Evolutionary conservation across 176 grass and related monocot species (phyloP).

Genomic region (Oryza australiensis): DNA sequence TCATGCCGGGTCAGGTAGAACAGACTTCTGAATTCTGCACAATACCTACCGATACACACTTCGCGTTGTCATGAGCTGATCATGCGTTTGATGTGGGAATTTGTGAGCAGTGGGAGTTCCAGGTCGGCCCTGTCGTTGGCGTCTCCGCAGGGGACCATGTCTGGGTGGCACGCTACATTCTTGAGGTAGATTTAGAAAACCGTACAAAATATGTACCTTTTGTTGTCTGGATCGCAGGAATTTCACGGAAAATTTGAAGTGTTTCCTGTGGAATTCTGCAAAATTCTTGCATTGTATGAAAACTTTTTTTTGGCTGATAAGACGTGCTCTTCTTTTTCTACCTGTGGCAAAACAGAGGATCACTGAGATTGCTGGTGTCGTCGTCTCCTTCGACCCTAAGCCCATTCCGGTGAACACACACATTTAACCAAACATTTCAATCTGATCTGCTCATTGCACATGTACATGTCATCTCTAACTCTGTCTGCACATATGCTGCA

Average conservation of each 20-base stretch:
- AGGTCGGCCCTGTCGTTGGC: constrained; percentile 73
- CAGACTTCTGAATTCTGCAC: background rate
- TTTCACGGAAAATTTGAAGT: background rate
- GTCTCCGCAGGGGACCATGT: constrained; percentile 62
- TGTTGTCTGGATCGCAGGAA: background rate
- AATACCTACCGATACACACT: background rate
- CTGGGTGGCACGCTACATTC: constrained; percentile 83
- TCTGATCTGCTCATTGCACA: background rate
- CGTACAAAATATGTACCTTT: background rate
- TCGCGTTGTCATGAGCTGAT: background rate
- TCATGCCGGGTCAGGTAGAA: constrained; percentile 85
- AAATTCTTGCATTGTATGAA: background rate
- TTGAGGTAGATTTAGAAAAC: constrained; percentile 54
- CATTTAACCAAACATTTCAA: background rate
- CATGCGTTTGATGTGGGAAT: background rate
- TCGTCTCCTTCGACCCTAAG: constrained; percentile 81
- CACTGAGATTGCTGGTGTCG: constrained; percentile 69
- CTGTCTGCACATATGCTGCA: background rate
- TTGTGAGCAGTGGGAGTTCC: constrained; percentile 77
- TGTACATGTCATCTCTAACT: background rate
- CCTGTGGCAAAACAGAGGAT: constrained; percentile 52
- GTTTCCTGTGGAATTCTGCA: background rate
- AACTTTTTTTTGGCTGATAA: constrained; percentile 2
- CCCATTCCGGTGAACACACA: constrained; percentile 56
- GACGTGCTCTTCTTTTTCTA: background rate